A percentile compares a stretch with the other conserved stretches of the same genome.
Evolutionary conservation across 129 eudicot species (phyloP).

Genomic region (Helianthus tuberosus): DNA sequence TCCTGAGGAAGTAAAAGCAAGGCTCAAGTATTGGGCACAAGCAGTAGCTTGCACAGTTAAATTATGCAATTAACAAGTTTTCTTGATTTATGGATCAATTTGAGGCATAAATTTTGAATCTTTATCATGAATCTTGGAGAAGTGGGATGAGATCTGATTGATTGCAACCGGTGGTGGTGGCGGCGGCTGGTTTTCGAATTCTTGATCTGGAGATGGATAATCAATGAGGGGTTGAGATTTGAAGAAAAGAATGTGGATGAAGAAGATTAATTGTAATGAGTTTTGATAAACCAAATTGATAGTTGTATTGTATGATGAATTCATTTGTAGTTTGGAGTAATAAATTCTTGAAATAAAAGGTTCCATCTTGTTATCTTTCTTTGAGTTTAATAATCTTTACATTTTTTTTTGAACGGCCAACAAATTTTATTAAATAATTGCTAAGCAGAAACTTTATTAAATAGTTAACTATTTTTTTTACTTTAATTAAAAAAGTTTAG

Average conservation of each 20-base stretch:
- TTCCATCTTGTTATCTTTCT: neutral
- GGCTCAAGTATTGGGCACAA: constrained; percentile 85
- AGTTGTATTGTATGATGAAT: constrained; percentile 38
- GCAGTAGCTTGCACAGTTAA: constrained; percentile 80
- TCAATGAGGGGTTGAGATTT: constrained; percentile 40
- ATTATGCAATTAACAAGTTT: constrained; percentile 53
- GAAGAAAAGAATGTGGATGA: neutral
- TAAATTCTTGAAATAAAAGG: constrained; percentile 30
- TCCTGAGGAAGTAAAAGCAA: constrained; percentile 86
- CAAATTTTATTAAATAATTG: no score
- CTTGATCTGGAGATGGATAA: constrained; percentile 50
- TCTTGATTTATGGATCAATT: neutral
- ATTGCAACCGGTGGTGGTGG: neutral
- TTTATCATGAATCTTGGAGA: neutral
- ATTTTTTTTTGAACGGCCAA: no score
- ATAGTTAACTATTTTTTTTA: neutral
- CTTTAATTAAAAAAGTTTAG: neutral
- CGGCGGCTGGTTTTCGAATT: constrained; percentile 16
- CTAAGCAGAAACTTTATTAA: no score
- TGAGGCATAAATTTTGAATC: neutral
- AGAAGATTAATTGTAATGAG: constrained; percentile 8
- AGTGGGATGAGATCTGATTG: constrained; percentile 12
- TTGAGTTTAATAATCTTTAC: no score
- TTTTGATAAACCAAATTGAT: constrained; percentile 35
- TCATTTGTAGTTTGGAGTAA: constrained; percentile 29